Evolutionary conservation across 192 early-diverging fungal species (phyloP), one percentile per base, ranked within the genome.

Genomic region (Coemansia javaensis): DNA sequence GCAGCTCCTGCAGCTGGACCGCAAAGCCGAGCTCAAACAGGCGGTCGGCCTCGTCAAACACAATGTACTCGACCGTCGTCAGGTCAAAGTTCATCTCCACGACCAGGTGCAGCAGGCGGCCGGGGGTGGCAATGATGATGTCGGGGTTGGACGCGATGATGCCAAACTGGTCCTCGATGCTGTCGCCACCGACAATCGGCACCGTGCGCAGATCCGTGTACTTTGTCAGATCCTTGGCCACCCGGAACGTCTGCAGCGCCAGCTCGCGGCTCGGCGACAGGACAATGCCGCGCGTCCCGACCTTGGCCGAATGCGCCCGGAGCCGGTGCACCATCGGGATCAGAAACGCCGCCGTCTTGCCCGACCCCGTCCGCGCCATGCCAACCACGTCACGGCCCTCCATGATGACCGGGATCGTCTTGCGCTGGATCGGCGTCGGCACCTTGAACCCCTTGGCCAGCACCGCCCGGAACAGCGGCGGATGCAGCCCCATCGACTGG

Each of bases 11-110:
- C 47, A 98, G 78, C 68, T 98, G 96, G 18, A 90, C 88, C 5
- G 90, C 86, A 56, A 98, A 98, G 22, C 96, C 95, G 69, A 97
- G 84, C 66, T 98, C 95, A 65, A 98, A 98, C 41, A 98, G 77
- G 12, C 96, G 82, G 81, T 98, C 95, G n/a, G 95, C 95, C 61
- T 98, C 96, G 63, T 98, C 93, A 80, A 97, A 97, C 0, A 97
- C 94, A 67, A 98, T 82, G 66, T 93, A 93, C 65, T 97, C 90
- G 22, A 97, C 85, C 5, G 85, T 90, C 46, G 80, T 82, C 41
- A 98, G 56, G 48, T 93, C 90, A 38, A 94, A 59, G 20, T 33
- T 50, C 88, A 93, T 97, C 69, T 98, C 95, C 9, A 98, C 84
- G 14, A 85, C 63, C 57, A 90, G 71, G 67, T 91, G 90, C 39